Evolutionary conservation across 441 rosid species (phyloP), one percentile per base, ranked within the genome.

Genomic region (Theobroma grandiflorum): DNA sequence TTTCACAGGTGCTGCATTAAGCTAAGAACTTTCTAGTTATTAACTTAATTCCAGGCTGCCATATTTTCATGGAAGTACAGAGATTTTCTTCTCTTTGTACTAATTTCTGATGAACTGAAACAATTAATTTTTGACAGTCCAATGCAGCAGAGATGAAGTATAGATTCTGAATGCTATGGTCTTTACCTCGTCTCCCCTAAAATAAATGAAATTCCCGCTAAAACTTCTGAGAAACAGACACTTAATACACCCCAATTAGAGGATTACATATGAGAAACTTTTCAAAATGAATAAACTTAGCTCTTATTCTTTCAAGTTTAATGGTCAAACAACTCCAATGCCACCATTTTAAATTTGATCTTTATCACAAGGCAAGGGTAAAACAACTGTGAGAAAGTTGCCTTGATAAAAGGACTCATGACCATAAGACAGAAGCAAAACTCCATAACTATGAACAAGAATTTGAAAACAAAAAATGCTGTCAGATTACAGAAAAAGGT

Each of bases 301-400:
- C 61, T 55, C 26, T 55, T 55, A n/a, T n/a, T 55, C 61, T n/a
- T 55, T n/a, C 61, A 55, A 55, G 61, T 55, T 55, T 9, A n/a
- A 55, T 55, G 61, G 11, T 55, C 61, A 55, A 55, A n/a, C 61
- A 55, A 55, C 31, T 55, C 61, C 0, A 26, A 55, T 55, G 10
- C 26, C 26, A 55, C 26, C 10, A 55, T 55, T 55, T 55, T 55
- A 2, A 55, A 55, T 55, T 55, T 55, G 59, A 55, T 18, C 59
- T 18, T 55, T 55, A 55, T 55, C 31, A 53, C 59, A 18, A 57
- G 26, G 4, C 62, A 58, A 58, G 3, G 33, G 3, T 1, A 58
- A 47, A 8, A 20, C 33, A 20, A 22, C 35, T 58, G 31, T 8
- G 5, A 58, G 63, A 20, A 22, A 2, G 4, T 58, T 58, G 14